phyloP scores from a whole-genome alignment of 2,329 filamentous ascomycete species.

The Beauveria pseudobassiana region DNA sequence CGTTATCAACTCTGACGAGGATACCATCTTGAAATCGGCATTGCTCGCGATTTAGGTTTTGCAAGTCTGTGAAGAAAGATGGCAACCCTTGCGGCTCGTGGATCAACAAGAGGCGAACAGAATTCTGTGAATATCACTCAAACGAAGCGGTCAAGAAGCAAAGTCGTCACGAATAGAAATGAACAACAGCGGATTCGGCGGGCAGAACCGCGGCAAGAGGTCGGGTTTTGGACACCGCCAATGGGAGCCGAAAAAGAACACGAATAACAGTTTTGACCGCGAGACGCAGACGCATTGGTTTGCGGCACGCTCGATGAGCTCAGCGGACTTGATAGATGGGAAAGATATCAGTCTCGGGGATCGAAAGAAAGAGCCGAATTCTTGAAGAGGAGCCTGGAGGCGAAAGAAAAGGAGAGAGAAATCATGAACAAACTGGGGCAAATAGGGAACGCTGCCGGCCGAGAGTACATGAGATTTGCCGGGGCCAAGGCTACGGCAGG shows the following conservation, averaged over 20 bases:
- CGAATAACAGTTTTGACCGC: slow-evolving; percentile 45
- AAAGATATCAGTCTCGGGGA: slow-evolving; percentile 50
- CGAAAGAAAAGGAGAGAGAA: slow-evolving; percentile 64
- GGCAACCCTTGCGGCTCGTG: slow-evolving; percentile 73
- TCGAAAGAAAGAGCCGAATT: slow-evolving; percentile 58
- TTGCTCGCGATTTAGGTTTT: slow-evolving; percentile 78
- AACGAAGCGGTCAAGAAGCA: slow-evolving; percentile 70
- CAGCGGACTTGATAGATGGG: slow-evolving; percentile 59
- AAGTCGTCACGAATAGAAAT: slow-evolving; percentile 65
- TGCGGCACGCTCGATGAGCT: slow-evolving; percentile 41
- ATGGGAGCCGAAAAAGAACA: slow-evolving; percentile 17
- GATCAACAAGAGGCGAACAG: slow-evolving; percentile 82
- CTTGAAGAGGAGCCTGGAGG: slow-evolving; percentile 55
- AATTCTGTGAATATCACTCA: slow-evolving; percentile 89
- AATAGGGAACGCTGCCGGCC: slow-evolving; percentile 58
- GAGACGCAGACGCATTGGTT: slow-evolving; percentile 52
- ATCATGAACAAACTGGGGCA: slow-evolving; percentile 61
- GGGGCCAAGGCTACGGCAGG: slow-evolving; percentile 15
- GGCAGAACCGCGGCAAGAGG: slow-evolving; percentile 20
- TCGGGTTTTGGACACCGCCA: slow-evolving; percentile 17
- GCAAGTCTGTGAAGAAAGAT: slow-evolving; percentile 77
- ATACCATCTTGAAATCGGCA: slow-evolving; percentile 83
- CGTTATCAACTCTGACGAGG: slow-evolving; percentile 75
- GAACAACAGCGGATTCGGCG: slow-evolving; percentile 55
- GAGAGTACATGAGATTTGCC: slow-evolving; percentile 58